phyloP scores from a whole-genome alignment of 2,329 filamentous ascomycete genomes.

The Neopestalotiopsis sp. region DNA sequence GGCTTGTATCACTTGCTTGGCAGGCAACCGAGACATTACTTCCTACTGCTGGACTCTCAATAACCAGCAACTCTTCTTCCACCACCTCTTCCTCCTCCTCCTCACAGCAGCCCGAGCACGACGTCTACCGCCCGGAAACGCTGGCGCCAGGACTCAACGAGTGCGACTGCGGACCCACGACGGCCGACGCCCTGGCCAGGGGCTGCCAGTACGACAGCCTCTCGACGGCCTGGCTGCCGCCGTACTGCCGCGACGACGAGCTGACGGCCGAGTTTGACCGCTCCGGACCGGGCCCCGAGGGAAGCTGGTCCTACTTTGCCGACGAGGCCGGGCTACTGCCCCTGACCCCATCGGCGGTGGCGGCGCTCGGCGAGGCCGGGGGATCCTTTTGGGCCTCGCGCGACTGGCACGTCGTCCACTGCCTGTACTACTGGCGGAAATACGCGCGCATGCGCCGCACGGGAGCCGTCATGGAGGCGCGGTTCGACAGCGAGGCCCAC shows the following conservation, averaged over 20 bases:
- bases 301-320: conserved; percentile 2
- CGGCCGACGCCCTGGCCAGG: neutral
- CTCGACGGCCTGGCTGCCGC: conserved; percentile 9
- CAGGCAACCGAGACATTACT: neutral
- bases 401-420: conserved; percentile 15
- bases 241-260: conserved; percentile 13
- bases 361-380: neutral
- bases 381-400: conserved; percentile 1
- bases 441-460: neutral
- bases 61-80: neutral
- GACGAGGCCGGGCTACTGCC: neutral
- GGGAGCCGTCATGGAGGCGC: neutral
- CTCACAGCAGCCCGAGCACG: neutral
- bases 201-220: conserved; percentile 13
- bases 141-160: neutral
- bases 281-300: neutral
- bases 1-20: neutral
- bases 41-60: neutral
- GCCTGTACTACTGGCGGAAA: conserved; percentile 12
- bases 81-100: neutral
- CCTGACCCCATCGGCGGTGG: neutral
- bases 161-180: conserved; percentile 4
- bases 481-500: conserved; percentile 4
- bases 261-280: conserved; percentile 9
- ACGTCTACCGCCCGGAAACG: neutral